Conservation (phyloP, 768 basidiomycete species). For the Tylopilus sp. region DNA sequence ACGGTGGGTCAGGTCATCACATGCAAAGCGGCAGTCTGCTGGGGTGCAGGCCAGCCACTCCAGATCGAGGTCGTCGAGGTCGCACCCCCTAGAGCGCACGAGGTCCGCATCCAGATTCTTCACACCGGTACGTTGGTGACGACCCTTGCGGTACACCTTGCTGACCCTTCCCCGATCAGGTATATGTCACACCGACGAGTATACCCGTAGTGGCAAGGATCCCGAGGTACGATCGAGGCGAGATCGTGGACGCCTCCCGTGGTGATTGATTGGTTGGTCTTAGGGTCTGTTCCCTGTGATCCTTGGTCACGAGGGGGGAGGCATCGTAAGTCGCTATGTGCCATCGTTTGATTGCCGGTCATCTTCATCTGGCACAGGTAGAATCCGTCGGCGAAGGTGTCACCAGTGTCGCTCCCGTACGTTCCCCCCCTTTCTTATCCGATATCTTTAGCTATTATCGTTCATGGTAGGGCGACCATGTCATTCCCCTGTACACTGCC, state of each 20-base stretch:
- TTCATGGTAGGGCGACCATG: conserved; percentile 76
- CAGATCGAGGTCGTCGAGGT: conserved; percentile 92
- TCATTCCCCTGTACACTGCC: conserved; percentile 94
- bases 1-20: conserved; percentile 76
- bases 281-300: conserved; percentile 90
- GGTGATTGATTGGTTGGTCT: conserved; percentile 7
- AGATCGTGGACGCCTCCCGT: background rate
- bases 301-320: conserved; percentile 93
- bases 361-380: conserved; percentile 52
- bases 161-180: conserved; percentile 39
- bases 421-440: conserved; percentile 13
- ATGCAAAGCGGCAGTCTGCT: conserved; percentile 93
- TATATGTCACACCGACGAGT: conserved; percentile 98
- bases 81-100: conserved; percentile 82
- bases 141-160: conserved; percentile 2
- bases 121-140: conserved; percentile 64
- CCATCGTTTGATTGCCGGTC: background rate
- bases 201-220: conserved; percentile 94
- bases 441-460: background rate
- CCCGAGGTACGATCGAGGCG: conserved; percentile 63
- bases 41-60: conserved; percentile 86
- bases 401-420: conserved; percentile 61
- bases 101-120: conserved; percentile 91
- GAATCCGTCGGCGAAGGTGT: conserved; percentile 98
- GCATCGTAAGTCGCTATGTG: conserved; percentile 55